Evolutionary conservation across 2,329 filamentous ascomycete species (phyloP).

Genomic region (Harringtonia aguacate): DNA sequence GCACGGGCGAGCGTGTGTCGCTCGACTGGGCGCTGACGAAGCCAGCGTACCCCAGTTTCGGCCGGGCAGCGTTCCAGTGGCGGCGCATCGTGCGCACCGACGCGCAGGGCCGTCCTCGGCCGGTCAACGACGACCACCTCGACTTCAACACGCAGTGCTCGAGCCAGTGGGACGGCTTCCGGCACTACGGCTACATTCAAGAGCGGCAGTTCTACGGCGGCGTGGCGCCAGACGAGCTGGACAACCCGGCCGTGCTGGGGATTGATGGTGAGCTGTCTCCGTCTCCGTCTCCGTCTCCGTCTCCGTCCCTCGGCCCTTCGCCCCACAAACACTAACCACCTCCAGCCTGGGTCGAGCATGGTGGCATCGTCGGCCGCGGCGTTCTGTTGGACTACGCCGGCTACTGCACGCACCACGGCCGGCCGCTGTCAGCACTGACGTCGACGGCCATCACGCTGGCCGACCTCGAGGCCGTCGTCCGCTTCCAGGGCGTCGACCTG

Average conservation of each 20-base stretch:
- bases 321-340: too few relatives aligned
- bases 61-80: constrained; percentile 36
- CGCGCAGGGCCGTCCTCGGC: constrained; percentile 10
- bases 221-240: constrained; percentile 5
- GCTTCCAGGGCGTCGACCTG: constrained; percentile 22
- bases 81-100: constrained; percentile 5
- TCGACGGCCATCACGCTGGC: constrained; percentile 14
- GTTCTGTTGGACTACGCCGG: constrained; percentile 30
- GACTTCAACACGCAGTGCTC: constrained; percentile 35
- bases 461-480: constrained; percentile 21
- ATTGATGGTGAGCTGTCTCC: constrained; percentile 5
- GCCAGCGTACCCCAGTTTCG: constrained; percentile 17
- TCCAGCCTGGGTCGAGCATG: constrained; percentile 16
- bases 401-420: constrained; percentile 6
- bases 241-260: constrained; percentile 4
- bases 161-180: constrained; percentile 39
- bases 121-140: constrained; percentile 38
- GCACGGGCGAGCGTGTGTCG: constrained; percentile 37
- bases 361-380: constrained; percentile 32
- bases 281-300: too few relatives aligned
- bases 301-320: too few relatives aligned
- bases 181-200: constrained; percentile 22
- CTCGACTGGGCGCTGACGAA: constrained; percentile 30
- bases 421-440: constrained; percentile 6
- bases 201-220: constrained; percentile 9